These are phyloP conservation scores for Halophytophthora polymorphica DNA, from an alignment of 352 stramenopile species.

Conservation along the genomic window DNA sequence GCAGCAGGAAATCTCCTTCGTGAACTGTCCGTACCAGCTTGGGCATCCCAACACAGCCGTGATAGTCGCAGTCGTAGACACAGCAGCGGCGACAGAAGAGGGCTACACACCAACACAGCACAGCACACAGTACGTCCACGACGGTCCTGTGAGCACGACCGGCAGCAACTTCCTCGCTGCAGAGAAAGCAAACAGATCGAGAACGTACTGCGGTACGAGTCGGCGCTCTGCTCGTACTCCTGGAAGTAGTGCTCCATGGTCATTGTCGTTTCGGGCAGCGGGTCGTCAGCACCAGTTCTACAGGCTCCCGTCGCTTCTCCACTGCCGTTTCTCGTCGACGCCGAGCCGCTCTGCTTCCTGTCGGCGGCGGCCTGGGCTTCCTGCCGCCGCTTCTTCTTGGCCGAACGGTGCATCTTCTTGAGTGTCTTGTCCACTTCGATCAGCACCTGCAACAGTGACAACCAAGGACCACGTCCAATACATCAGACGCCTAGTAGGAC, in stretches of 20 bases:
- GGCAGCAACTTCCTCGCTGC: neutral
- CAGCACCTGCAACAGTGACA: slow-evolving; percentile 31
- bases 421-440: slow-evolving; percentile 67
- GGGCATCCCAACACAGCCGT: slow-evolving; percentile 52
- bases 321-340: neutral
- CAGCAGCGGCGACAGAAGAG: slow-evolving; percentile 82
- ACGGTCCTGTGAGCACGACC: neutral
- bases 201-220: slow-evolving; percentile 67
- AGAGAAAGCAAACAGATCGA: neutral
- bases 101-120: slow-evolving; percentile 21
- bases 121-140: neutral
- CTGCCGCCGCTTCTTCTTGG: slow-evolving; percentile 38
- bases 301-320: neutral
- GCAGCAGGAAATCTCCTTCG: neutral
- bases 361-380: slow-evolving; percentile 11
- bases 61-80: slow-evolving; percentile 84
- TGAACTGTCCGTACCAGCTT: slow-evolving; percentile 42
- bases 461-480: neutral
- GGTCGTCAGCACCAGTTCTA: neutral
- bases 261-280: slow-evolving; percentile 7
- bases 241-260: slow-evolving; percentile 41
- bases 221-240: slow-evolving; percentile 51
- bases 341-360: slow-evolving; percentile 8
- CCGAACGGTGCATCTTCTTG: slow-evolving; percentile 23
- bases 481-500: neutral